Conservation (phyloP, 179 eudicot species). For the Gypsophila paniculata region DNA sequence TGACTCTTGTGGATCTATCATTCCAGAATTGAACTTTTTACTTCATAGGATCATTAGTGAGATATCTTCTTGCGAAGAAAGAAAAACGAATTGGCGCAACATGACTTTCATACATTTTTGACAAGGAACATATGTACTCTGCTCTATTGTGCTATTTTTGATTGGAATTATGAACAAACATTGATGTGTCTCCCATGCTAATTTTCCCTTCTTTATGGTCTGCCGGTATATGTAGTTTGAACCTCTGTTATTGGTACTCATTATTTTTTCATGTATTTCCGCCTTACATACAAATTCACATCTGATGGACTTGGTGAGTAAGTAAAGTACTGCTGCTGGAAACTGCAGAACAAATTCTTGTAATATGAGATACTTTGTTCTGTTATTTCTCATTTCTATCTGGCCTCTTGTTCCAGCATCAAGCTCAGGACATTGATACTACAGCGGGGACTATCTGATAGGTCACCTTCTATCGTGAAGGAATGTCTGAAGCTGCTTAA, state of each 20-base stretch:
- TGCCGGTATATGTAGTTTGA: no score
- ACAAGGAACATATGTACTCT: not conserved
- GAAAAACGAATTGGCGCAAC: not conserved
- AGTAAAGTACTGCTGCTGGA: not conserved
- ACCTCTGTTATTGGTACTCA: no score
- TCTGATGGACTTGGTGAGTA: conserved; percentile 15
- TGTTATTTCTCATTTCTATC: not conserved
- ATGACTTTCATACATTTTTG: conserved; percentile 1
- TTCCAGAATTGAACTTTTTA: not conserved
- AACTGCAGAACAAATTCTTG: not conserved
- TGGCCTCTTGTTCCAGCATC: conserved; percentile 47
- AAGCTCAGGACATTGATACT: conserved; percentile 82
- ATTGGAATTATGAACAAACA: not conserved
- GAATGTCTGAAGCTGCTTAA: conserved; percentile 81
- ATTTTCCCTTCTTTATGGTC: not conserved
- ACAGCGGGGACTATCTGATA: conserved; percentile 93
- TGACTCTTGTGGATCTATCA: not conserved
- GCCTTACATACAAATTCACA: not conserved
- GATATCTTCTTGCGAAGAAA: not conserved
- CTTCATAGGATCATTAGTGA: no score
- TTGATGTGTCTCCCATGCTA: not conserved
- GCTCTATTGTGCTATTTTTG: not conserved
- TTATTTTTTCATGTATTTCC: not conserved
- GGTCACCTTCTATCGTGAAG: conserved; percentile 69
- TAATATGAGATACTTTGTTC: not conserved